A percentile compares a stretch with the other conserved stretches of the same genome.
Conservation (phyloP, 1,139 yeast species). For the Protomyces inouyei region DNA sequence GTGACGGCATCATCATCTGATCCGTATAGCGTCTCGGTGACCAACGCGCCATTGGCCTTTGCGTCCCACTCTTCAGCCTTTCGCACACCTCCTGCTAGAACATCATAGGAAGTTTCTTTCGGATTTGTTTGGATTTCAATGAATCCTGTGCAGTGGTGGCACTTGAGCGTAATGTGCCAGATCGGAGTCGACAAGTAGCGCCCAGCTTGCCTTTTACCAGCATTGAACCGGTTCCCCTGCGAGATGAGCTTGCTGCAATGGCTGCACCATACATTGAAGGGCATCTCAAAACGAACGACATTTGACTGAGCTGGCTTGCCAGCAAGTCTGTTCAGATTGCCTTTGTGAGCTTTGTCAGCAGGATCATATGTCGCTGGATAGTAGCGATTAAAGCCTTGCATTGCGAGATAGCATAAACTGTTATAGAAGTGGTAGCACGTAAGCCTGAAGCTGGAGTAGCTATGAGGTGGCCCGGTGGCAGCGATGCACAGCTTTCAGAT, state of each 20-base stretch:
- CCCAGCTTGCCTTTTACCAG: constrained; percentile 38
- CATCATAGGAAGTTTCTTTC: constrained; percentile 37
- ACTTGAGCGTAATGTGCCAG: constrained; percentile 38
- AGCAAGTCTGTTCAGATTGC: constrained; percentile 37
- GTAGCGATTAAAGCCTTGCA: constrained; percentile 39
- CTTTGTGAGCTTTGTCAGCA: constrained; percentile 38
- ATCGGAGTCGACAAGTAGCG: constrained; percentile 38
- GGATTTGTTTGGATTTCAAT: constrained; percentile 40
- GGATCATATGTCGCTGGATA: constrained; percentile 40
- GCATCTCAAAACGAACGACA: constrained; percentile 40
- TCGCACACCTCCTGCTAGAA: constrained; percentile 36
- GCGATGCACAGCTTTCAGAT: too few relatives aligned
- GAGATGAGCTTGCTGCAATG: constrained; percentile 36
- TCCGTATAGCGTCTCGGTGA: constrained; percentile 31
- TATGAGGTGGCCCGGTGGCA: too few relatives aligned
- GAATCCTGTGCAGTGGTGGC: constrained; percentile 36
- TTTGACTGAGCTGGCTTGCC: constrained; percentile 37
- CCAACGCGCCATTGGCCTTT: constrained; percentile 1
- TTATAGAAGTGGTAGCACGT: constrained; percentile 36
- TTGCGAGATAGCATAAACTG: background rate
- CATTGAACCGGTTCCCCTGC: constrained; percentile 40
- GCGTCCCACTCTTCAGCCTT: constrained; percentile 32
- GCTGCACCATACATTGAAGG: constrained; percentile 37
- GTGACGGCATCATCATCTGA: constrained; percentile 30
- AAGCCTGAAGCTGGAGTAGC: too few relatives aligned